These are phyloP conservation scores for Ceratobasidium sp. DNA, from an alignment of 1,284 basidiomycete genomes.

Conservation along the genomic window DNA sequence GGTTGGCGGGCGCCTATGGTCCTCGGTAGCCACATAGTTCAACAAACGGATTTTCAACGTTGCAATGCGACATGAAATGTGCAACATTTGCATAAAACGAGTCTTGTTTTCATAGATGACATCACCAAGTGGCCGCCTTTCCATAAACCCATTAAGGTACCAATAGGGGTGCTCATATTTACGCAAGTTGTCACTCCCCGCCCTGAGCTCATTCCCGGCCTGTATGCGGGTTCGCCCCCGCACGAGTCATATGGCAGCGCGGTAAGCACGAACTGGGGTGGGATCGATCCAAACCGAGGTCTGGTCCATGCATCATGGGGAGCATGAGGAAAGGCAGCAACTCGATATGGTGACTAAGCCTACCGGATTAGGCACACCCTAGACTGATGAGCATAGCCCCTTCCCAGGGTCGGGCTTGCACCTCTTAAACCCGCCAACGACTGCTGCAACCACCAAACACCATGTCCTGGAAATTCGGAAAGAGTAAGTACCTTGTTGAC, in stretches of 20 bases:
- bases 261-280: slow-evolving; percentile 1
- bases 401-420: slow-evolving; percentile 1
- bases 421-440: slow-evolving; percentile 13
- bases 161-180: no score
- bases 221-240: no score
- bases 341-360: slow-evolving; percentile 10
- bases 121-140: no score
- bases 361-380: slow-evolving; percentile 3
- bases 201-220: no score
- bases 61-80: no score
- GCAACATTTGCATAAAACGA: no score
- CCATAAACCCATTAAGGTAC: no score
- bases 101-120: no score
- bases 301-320: neutral
- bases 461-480: slow-evolving; percentile 57
- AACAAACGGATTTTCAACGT: no score
- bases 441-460: neutral
- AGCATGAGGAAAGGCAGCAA: neutral
- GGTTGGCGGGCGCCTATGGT: no score
- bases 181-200: no score
- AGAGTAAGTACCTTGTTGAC: slow-evolving; percentile 50
- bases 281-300: neutral
- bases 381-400: neutral
- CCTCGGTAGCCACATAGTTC: no score
- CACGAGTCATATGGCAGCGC: neutral